These are phyloP conservation scores for Ceratobasidium sp. DNA, from an alignment of 1,284 basidiomycete species.

Conservation along the genomic window DNA sequence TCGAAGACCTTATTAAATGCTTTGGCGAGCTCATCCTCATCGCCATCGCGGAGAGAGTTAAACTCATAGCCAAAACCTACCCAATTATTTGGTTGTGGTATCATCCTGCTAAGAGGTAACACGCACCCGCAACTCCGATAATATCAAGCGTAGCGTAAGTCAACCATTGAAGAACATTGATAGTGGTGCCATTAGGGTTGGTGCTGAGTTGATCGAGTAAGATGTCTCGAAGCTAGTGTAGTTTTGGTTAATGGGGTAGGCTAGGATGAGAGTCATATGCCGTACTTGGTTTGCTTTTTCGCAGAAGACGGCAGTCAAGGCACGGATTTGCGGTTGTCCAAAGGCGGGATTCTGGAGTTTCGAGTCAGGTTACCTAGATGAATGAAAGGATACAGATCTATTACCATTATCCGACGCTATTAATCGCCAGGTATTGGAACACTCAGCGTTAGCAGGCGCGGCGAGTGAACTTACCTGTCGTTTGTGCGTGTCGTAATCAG, in stretches of 20 bases:
- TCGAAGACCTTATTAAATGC: slow-evolving; percentile 53
- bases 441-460: too few relatives aligned
- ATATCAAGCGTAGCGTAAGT: slow-evolving; percentile 60
- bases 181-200: slow-evolving; percentile 39
- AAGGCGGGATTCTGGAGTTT: too few relatives aligned
- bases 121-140: slow-evolving; percentile 58
- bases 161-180: slow-evolving; percentile 58
- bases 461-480: slow-evolving; percentile 12
- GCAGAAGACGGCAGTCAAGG: too few relatives aligned
- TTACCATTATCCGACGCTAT: slow-evolving; percentile 47
- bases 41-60: slow-evolving; percentile 51
- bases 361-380: too few relatives aligned
- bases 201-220: slow-evolving; percentile 34
- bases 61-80: slow-evolving; percentile 61
- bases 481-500: slow-evolving; percentile 22
- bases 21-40: slow-evolving; percentile 52
- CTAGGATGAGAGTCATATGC: background rate
- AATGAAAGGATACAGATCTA: too few relatives aligned
- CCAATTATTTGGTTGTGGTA: slow-evolving; percentile 47
- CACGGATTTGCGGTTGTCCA: too few relatives aligned
- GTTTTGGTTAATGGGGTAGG: background rate
- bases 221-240: slow-evolving; percentile 45
- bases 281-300: slow-evolving; percentile 47
- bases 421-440: too few relatives aligned
- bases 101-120: slow-evolving; percentile 53